Conservation (phyloP, 768 basidiomycete species). For the Boletus patriciae region DNA sequence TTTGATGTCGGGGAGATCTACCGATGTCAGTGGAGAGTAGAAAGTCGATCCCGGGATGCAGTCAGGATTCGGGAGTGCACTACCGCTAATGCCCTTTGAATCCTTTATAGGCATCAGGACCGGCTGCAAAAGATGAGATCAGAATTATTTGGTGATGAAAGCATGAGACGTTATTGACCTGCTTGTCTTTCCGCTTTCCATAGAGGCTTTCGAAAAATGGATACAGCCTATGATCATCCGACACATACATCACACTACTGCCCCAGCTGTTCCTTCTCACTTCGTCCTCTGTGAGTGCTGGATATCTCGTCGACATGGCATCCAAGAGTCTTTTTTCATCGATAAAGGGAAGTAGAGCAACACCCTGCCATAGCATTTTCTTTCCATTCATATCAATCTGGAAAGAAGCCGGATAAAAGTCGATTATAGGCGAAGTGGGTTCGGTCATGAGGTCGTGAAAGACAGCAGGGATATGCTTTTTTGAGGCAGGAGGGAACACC, state of each 20-base stretch:
- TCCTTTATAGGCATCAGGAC: conserved; percentile 63
- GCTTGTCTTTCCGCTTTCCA: conserved; percentile 76
- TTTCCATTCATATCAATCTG: conserved; percentile 99
- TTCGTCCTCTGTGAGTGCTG: conserved; percentile 76
- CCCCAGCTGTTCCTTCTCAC: conserved; percentile 83
- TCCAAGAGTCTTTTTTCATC: conserved; percentile 79
- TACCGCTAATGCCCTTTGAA: conserved; percentile 80
- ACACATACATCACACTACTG: conserved; percentile 76
- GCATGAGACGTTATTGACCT: conserved; percentile 49
- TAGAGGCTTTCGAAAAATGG: conserved; percentile 87
- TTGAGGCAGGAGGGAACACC: conserved; percentile 90
- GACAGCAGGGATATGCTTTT: conserved; percentile 79
- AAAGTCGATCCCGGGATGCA: conserved; percentile 93
- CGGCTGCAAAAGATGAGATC: conserved; percentile 50
- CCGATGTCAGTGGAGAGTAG: conserved; percentile 62
- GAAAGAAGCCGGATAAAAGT: conserved; percentile 92
- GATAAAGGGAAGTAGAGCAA: conserved; percentile 95
- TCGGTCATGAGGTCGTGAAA: conserved; percentile 90
- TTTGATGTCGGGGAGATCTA: conserved; percentile 73
- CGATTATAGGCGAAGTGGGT: conserved; percentile 86
- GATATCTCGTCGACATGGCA: conserved; percentile 72
- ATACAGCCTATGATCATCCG: conserved; percentile 82
- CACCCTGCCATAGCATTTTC: conserved; percentile 99
- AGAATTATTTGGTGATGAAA: conserved; percentile 12
- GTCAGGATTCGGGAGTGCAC: conserved; percentile 77